These are phyloP conservation scores for Lanmaoa pseudosensibilis DNA, from an alignment of 768 basidiomycete genomes.

Conservation along the genomic window DNA sequence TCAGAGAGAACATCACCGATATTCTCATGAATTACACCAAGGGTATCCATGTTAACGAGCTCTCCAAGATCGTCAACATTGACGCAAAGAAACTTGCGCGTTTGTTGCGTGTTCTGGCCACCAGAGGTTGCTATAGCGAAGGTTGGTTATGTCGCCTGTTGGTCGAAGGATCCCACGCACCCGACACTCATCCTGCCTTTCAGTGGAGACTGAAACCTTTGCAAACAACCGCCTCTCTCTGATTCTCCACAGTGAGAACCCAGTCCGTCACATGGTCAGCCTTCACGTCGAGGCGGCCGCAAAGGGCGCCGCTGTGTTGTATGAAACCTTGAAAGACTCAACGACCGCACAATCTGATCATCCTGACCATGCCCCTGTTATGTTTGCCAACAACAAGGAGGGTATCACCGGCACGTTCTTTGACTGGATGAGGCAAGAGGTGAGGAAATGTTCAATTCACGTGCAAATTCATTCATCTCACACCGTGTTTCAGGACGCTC, in stretches of 20 bases:
- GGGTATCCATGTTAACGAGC: constrained; percentile 33
- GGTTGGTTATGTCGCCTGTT: constrained; percentile 18
- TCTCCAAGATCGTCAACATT: constrained; percentile 22
- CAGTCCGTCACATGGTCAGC: constrained; percentile 20
- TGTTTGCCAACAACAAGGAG: constrained; percentile 19
- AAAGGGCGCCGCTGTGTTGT: constrained; percentile 21
- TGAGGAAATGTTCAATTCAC: constrained; percentile 1
- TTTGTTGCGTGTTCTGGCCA: constrained; percentile 31
- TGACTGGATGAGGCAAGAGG: constrained; percentile 25
- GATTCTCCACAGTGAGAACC: constrained; percentile 25
- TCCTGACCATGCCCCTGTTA: constrained; percentile 23
- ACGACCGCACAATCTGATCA: constrained; percentile 18
- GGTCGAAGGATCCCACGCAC: not conserved
- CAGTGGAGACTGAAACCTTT: constrained; percentile 34
- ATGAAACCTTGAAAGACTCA: constrained; percentile 31
- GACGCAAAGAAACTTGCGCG: constrained; percentile 32
- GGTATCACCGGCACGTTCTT: constrained; percentile 25
- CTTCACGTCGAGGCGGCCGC: constrained; percentile 18
- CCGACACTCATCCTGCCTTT: not conserved
- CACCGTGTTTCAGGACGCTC: constrained; percentile 10
- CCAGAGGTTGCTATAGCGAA: constrained; percentile 34
- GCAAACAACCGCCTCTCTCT: constrained; percentile 38
- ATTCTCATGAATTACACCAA: constrained; percentile 28
- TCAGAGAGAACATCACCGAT: constrained; percentile 30
- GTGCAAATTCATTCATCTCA: not conserved